Evolutionary conservation across 495 filamentous ascomycete species (phyloP), one percentile per base, ranked within the genome.

Genomic region (Viridothelium virens): DNA sequence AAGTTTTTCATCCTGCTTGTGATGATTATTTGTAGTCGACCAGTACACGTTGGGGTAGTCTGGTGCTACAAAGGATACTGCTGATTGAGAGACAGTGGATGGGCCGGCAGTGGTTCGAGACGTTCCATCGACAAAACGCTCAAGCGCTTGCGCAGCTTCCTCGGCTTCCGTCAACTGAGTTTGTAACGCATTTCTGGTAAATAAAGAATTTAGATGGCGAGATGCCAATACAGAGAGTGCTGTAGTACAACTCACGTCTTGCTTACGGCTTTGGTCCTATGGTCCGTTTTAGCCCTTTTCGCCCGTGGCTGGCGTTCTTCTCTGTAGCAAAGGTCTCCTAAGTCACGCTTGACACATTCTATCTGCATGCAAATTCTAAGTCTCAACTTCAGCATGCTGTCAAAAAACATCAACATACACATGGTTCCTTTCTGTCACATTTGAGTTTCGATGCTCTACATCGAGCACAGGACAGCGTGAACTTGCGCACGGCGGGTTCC

Each of bases 371-470:
- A 10, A 33, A 36, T 31, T 10, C 3, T 59, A 3, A 36, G 6
- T 59, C 10, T 7, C 18, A 36, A 34, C 18, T 5, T 1, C 31
- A 10, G 6, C 3, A 34, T 59, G 7, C 5, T 11, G 25, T 18
- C 71, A 3, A 47, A 77, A 3, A 72, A 14, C n/a, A 14, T 31
- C 18, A n/a, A 66, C 68, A 3, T 64, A 74, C 73, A 68, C 71
- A 74, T 62, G 73, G 73, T 63, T 73, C 73, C 33, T 65, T 70
- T n/a, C 70, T 65, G 53, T 74, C 73, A 48, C 73, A 74, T 66
- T 73, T 74, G 39, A 74, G 67, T 62, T 74, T 74, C 25, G 72
- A 73, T 38, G 71, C 66, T 66, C 71, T 69, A 47, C 72, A 73
- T 66, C 71, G 67, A 25, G 72, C 73, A 56, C 72, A 73, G 25